A percentile compares a stretch with the other conserved stretches of the same genome.
phyloP scores from a whole-genome alignment of 2,329 filamentous ascomycete genomes.

The Nothophaeocryptopus gaeumannii region DNA sequence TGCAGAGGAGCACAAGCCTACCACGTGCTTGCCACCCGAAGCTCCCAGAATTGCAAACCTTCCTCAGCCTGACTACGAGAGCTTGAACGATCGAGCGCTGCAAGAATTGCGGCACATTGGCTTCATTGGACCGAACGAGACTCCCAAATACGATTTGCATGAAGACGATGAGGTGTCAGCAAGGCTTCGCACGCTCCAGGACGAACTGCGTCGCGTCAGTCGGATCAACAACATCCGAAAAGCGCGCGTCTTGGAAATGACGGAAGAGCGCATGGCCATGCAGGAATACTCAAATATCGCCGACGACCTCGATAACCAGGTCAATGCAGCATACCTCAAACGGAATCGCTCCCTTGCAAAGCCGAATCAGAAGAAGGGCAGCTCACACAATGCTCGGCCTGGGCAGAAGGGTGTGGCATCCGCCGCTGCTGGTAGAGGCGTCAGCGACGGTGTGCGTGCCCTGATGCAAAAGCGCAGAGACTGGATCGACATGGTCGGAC shows the following conservation, averaged over 20 bases:
- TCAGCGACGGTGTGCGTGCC: slow-evolving; percentile 85
- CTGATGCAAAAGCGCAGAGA: slow-evolving; percentile 87
- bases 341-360: slow-evolving; percentile 85
- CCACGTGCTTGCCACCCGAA: slow-evolving; percentile 65
- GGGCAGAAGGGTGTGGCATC: slow-evolving; percentile 70
- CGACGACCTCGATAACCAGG: slow-evolving; percentile 91
- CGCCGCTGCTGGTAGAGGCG: slow-evolving; percentile 66
- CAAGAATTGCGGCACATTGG: slow-evolving; percentile 89
- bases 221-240: slow-evolving; percentile 90
- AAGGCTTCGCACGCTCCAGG: slow-evolving; percentile 79
- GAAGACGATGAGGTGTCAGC: slow-evolving; percentile 93
- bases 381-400: slow-evolving; percentile 44
- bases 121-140: slow-evolving; percentile 62
- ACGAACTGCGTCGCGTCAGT: slow-evolving; percentile 76
- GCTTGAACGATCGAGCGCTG: slow-evolving; percentile 86
- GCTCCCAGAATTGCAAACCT: slow-evolving; percentile 27
- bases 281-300: slow-evolving; percentile 97
- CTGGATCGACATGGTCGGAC: slow-evolving; percentile 88
- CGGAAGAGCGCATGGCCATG: slow-evolving; percentile 88
- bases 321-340: slow-evolving; percentile 93
- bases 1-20: slow-evolving; percentile 52
- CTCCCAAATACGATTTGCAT: slow-evolving; percentile 80
- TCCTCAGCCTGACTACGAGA: slow-evolving; percentile 71
- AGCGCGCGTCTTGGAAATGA: slow-evolving; percentile 77
- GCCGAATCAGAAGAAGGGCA: slow-evolving; percentile 73